Evolutionary conservation across 176 grass and related monocot species (phyloP).

Genomic region (Aegilops tauschii): DNA sequence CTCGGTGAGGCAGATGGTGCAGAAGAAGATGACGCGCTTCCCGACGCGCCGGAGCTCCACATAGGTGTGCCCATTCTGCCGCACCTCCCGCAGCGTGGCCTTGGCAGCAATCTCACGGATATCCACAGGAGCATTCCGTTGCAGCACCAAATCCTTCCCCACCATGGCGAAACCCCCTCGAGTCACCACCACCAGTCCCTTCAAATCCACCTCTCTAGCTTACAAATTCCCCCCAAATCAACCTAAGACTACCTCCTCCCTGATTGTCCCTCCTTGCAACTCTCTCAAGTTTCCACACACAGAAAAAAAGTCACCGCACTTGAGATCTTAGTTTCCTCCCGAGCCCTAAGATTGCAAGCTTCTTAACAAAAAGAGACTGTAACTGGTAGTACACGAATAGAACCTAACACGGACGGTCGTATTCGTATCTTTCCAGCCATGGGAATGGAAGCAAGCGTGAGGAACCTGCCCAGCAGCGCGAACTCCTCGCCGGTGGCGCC

Average conservation of each 20-base stretch:
- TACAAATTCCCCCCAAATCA: slow-evolving; percentile 11
- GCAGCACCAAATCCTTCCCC: slow-evolving; percentile 66
- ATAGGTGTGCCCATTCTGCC: slow-evolving; percentile 83
- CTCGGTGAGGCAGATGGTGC: slow-evolving; percentile 91
- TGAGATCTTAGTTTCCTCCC: slow-evolving; percentile 32
- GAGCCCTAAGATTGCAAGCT: slow-evolving; percentile 29
- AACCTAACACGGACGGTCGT: slow-evolving; percentile 25
- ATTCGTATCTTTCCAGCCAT: slow-evolving; percentile 43
- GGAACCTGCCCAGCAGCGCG: slow-evolving; percentile 17
- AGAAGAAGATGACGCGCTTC: slow-evolving; percentile 94
- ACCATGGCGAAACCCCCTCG: slow-evolving; percentile 46
- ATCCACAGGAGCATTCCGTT: slow-evolving; percentile 63
- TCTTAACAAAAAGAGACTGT: neutral
- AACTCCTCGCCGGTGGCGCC: slow-evolving; percentile 24
- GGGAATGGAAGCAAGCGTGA: slow-evolving; percentile 16
- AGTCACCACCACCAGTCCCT: neutral
- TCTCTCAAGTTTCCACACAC: slow-evolving; percentile 9
- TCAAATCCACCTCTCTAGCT: neutral
- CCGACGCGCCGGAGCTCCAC: slow-evolving; percentile 79
- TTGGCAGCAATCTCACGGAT: slow-evolving; percentile 78
- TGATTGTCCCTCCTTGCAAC: neutral
- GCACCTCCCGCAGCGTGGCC: slow-evolving; percentile 74
- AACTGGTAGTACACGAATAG: neutral
- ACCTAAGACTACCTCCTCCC: neutral
- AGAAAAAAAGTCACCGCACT: neutral